These are phyloP conservation scores for Discostella stelligera DNA, from an alignment of 352 stramenopile species.

Conservation along the genomic window DNA sequence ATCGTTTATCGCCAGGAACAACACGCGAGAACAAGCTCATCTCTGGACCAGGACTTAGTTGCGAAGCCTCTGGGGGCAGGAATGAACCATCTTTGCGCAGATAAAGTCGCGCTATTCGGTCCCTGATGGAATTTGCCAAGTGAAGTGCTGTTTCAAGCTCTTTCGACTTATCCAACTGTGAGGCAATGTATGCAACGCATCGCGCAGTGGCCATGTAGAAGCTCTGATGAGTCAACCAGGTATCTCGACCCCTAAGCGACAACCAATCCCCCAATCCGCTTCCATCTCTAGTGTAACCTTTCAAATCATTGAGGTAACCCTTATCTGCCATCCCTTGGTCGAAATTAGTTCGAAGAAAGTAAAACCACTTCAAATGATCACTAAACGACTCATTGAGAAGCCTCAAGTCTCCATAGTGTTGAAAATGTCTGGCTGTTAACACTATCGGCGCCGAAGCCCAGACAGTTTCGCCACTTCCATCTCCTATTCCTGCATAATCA, in stretches of 20 bases:
- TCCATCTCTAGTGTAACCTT: conserved; percentile 40
- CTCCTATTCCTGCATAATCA: conserved; percentile 47
- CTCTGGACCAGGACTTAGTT: conserved; percentile 43
- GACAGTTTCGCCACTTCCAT: conserved; percentile 48
- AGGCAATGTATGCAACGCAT: conserved; percentile 50
- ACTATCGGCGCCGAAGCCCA: conserved; percentile 49
- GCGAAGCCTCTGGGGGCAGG: conserved; percentile 20
- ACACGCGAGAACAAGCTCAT: conserved; percentile 50
- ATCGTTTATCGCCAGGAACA: conserved; percentile 48
- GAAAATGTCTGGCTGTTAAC: conserved; percentile 44
- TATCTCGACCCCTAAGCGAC: conserved; percentile 34
- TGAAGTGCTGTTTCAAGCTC: conserved; percentile 10
- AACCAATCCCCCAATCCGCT: conserved; percentile 59
- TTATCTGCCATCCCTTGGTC: conserved; percentile 44
- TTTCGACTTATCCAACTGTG: conserved; percentile 18
- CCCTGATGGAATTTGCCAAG: conserved; percentile 25
- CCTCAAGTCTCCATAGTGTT: conserved; percentile 54
- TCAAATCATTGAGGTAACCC: conserved; percentile 45
- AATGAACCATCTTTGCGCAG: conserved; percentile 33
- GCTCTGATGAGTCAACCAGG: conserved; percentile 48
- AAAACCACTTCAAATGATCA: conserved; percentile 45
- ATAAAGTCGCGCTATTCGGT: conserved; percentile 43
- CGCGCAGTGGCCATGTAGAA: conserved; percentile 58
- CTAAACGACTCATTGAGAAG: conserved; percentile 41
- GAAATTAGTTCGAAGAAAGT: conserved; percentile 47